Evolutionary conservation across 257 asterid species (phyloP).

Genomic region (Perilla frutescens): DNA sequence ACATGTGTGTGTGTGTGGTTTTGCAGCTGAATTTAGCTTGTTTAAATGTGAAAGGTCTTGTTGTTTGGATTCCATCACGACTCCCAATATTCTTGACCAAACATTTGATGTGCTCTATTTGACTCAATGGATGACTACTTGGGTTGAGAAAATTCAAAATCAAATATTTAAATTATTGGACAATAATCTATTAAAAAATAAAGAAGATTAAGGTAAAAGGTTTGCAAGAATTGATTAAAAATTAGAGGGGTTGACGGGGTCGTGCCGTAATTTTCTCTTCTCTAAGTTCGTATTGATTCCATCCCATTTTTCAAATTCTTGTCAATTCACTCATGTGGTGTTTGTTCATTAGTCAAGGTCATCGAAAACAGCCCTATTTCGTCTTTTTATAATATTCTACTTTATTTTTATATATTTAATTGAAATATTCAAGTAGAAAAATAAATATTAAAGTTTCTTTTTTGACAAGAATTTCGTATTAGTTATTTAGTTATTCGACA

Average conservation of each 20-base stretch:
- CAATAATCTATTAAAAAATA: not conserved
- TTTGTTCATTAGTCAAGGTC: conserved; percentile 49
- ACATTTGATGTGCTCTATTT: conserved; percentile 27
- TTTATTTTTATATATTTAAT: not conserved
- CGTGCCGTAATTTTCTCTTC: conserved; percentile 33
- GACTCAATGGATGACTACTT: conserved; percentile 35
- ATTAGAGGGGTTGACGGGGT: conserved; percentile 36
- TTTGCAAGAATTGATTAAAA: not conserved
- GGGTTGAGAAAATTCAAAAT: conserved; percentile 5
- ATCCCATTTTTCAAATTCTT: not conserved
- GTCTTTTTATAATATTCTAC: not conserved
- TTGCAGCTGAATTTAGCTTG: conserved; percentile 10
- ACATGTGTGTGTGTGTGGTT: not conserved
- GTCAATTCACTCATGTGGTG: conserved; percentile 28
- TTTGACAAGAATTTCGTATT: no score
- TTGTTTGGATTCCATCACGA: conserved; percentile 43
- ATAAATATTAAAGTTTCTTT: no score
- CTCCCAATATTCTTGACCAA: conserved; percentile 43
- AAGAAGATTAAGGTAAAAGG: not conserved
- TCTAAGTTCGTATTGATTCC: conserved; percentile 1
- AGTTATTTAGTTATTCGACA: no score
- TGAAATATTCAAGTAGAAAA: no score
- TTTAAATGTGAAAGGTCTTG: conserved; percentile 50
- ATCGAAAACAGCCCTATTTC: conserved; percentile 4
- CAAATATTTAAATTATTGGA: not conserved